phyloP scores from a whole-genome alignment of 257 asterid species.

The Solanum lignicaule region DNA sequence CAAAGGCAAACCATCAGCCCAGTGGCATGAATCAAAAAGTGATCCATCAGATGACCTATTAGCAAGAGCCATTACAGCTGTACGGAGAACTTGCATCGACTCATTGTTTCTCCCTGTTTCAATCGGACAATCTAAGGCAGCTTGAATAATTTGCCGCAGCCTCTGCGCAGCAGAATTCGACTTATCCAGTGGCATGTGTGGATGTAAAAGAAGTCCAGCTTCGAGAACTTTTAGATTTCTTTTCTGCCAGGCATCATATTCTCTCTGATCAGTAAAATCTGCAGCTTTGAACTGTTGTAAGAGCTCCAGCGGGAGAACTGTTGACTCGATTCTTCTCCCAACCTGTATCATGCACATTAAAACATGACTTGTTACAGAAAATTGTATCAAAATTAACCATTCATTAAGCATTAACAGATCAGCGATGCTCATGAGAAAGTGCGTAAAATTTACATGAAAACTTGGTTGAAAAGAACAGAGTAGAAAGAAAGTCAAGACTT shows the following conservation, averaged over 20 bases:
- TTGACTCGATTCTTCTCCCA: conserved; percentile 69
- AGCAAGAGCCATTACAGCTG: conserved; percentile 71
- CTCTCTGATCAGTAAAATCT: conserved; percentile 79
- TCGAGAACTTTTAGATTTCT: conserved; percentile 85
- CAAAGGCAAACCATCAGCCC: conserved; percentile 97
- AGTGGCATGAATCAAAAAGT: conserved; percentile 62
- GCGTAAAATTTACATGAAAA: neutral
- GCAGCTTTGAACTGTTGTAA: conserved; percentile 96
- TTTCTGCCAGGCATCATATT: conserved; percentile 88
- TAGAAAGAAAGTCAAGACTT: neutral
- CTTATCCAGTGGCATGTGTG: conserved; percentile 70
- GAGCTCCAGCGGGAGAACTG: conserved; percentile 88
- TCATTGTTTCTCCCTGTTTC: conserved; percentile 97
- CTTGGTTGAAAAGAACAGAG: neutral
- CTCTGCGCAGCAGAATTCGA: conserved; percentile 64
- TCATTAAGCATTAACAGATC: neutral
- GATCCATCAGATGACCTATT: conserved; percentile 78
- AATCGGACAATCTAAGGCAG: conserved; percentile 78
- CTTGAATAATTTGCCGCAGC: conserved; percentile 62
- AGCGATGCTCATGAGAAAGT: neutral
- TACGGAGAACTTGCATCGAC: conserved; percentile 94
- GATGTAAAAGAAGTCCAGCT: conserved; percentile 92
- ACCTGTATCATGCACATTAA: conserved; percentile 31
- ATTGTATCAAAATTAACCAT: neutral
- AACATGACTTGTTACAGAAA: neutral